Evolutionary conservation across 129 eudicot species (phyloP), one percentile per base, ranked within the genome.

Genomic region (Helianthus tuberosus): DNA sequence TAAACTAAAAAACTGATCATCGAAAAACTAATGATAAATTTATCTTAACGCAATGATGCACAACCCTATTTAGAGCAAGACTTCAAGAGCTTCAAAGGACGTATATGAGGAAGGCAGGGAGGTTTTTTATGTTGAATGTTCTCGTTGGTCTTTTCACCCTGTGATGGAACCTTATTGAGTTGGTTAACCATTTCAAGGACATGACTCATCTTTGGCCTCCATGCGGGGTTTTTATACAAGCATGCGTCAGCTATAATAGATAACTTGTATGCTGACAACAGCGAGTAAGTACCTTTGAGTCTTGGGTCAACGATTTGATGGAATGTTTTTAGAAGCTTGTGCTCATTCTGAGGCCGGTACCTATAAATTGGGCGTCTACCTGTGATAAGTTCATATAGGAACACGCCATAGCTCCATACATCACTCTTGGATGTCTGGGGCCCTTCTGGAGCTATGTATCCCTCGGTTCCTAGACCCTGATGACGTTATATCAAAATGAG

Each of bases 391-490:
- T 87, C 96, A 6, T 78, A 89, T 11, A 89, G 82, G 51, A 89
- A 87, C 23, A 84, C 93, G 0, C 96, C 96, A 14, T 82, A 87
- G 60, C 96, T 83, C 85, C 85, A 87, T 23, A 87, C 88, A 5
- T 89, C 96, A 36, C 86, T 87, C 73, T 76, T 85, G 66, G 79
- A 66, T 23, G 85, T 80, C 20, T 87, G 79, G 63, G 73, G 84
- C 0, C 96, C 96, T 15, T 81, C 76, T 75, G 96, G 96, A 35
- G 88, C 93, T 2, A 90, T 85, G 46, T 89, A 87, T 39, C 90
- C 90, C 80, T 52, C 60, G 5, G 96, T 87, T 71, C 93, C 96
- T 39, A 39, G 44, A 39, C 44, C 44, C 44, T 39, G 7, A 68
- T 38, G 47, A 11, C 64, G 27, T 58, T 23, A 57, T 9, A 25